Percentiles rank a stretch among this genome's conserved stretches.
Conservation (phyloP, 805 yeast species). For the Kregervanrija delftensis region DNA sequence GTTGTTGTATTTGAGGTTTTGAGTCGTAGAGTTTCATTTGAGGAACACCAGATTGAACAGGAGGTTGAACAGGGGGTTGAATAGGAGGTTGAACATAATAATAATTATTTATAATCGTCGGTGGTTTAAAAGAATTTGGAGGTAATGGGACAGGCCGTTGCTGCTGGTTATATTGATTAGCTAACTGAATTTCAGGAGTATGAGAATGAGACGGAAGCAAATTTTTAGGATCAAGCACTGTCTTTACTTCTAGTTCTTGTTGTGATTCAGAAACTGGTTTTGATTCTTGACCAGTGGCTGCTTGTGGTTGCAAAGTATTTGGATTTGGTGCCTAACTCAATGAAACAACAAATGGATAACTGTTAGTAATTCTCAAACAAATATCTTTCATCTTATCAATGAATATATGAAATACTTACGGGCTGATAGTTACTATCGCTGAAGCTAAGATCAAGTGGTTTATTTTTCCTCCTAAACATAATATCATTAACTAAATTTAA, state of each 20-base stretch:
- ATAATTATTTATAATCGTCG: conserved; percentile 16
- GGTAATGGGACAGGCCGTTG: conserved; percentile 9
- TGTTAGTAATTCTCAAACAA: no score
- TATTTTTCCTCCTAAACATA: conserved; percentile 11
- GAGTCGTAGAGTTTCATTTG: neutral
- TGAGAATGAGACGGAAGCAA: no score
- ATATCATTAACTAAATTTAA: no score
- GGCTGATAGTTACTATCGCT: conserved; percentile 15
- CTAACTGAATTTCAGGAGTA: no score
- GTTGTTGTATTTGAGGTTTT: neutral
- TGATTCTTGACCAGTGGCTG: conserved; percentile 12
- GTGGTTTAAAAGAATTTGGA: conserved; percentile 7
- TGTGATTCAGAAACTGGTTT: neutral
- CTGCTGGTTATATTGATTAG: conserved; percentile 2
- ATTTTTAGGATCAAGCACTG: no score
- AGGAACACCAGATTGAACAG: neutral
- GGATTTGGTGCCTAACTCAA: conserved; percentile 12
- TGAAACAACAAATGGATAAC: neutral
- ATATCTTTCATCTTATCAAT: no score
- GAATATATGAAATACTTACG: conserved; percentile 3
- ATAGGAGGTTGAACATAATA: conserved; percentile 14
- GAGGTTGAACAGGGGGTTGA: neutral
- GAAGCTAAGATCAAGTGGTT: conserved; percentile 8
- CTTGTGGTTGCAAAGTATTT: conserved; percentile 16
- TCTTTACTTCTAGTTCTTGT: no score